Base-by-base conservation (phyloP, 257 asterid species). In the Mitragyna speciosa region DNA sequence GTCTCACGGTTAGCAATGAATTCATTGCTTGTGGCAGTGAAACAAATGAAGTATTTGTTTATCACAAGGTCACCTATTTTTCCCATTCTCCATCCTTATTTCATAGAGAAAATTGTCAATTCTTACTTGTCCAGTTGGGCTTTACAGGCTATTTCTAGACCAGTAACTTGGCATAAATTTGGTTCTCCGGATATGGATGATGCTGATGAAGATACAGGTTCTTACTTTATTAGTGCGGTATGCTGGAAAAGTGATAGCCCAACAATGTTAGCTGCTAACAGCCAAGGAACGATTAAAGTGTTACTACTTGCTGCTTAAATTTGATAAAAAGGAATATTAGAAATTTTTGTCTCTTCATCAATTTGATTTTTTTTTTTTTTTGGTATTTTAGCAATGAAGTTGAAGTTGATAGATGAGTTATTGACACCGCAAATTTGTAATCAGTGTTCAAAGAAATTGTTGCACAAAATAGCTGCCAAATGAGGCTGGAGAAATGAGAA, bases 221-320 rank as follows among this genome's bases (percentile, higher is more conserved):
- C 87, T 52, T 80, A 61, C 70, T 85, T 86, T 77, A 86, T 83
- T 45, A 86, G 87, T 51, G 89, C 89, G 4, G 87, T 83, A n/a
- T 86, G 89, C 82, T 86, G 89, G 88, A 85, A 85, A 81, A 86
- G 89, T 63, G 85, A 86, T 75, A 83, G 85, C 80, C 88, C 85
- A 6, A 85, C 87, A 8, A 83, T 85, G 86, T 54, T 85, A 75
- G 86, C 88, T 64, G 88, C 88, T 26, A 85, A 85, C 82, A 85
- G 88, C 67, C 87, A 85, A 72, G 88, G 88, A 52, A 85, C 85
- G 51, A 85, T 85, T 75, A 85, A 85, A 81, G 87, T 80, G 51
- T 52, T 80, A 12, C 76, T 80, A 31, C 89, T 86, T 78, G 89
- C 89, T n/a, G 83, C 83, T 22, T 80, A 78, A 85, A 28, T 31